Base-by-base conservation (phyloP, 306 rosid genomes). In the Glycine soja region DNA sequence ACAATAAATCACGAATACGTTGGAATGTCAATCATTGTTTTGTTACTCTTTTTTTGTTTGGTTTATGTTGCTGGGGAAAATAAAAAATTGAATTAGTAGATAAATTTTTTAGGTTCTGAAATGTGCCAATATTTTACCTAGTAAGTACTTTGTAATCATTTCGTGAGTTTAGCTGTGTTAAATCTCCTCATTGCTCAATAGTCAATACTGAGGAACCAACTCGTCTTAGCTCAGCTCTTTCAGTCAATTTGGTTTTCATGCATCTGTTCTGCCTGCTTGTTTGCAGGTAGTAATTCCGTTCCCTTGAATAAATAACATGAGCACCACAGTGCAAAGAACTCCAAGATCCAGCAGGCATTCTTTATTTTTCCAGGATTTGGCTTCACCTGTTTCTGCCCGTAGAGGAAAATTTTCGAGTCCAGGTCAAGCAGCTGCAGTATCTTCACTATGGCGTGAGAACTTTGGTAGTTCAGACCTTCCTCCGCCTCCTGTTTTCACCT, bases 291-390 rank as follows among this genome's bases (percentile, higher is more conserved):
- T 24, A 36, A 36, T 76, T 86, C 46, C 32, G 8, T 42, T 83
- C 10, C 1, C 51, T 82, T 16, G 53, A 46, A 36, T 57, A 56
- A 73, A 70, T 58, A 86, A 80, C 57, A 92, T 95, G 99, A 93
- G 86, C 74, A 81, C 88, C 76, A 79, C 92, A 58, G 83, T 75
- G 30, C 91, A 87, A 65, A 93, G 87, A 86, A 96, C 98, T 75
- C 93, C 98, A 34, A 92, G 86, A 46, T 89, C 97, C 4, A 90
- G 94, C 67, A 87, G 97, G 46, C 94, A 90, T 74, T 91, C 99
- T 30, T 86, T 96, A 78, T 96, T 96, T 80, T 92, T 88, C 79
- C 98, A 91, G 87, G 98, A 96, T 89, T 79, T 96, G 87, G 97
- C 98, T 78, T 90, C 98, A 38, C 99, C 99, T 14, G 72, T 93